Percentiles rank a stretch among this genome's conserved stretches.
Conservation (phyloP, 352 stramenopile species). For the Phytophthora ohioensis region DNA sequence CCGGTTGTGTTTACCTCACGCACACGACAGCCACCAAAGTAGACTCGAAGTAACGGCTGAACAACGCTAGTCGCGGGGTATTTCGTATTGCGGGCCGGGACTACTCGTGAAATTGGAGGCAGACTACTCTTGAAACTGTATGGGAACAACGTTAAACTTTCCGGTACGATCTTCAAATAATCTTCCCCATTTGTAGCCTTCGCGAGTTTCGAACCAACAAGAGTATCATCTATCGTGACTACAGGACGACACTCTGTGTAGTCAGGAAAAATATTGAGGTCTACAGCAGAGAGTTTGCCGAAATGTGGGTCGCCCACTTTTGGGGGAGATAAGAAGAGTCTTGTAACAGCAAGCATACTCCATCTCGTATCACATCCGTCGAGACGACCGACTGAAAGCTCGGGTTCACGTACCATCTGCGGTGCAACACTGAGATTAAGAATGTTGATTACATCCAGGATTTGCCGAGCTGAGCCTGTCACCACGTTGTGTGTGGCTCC, state of each 20-base stretch:
- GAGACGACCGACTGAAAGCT: neutral
- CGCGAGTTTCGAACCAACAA: slow-evolving; percentile 18
- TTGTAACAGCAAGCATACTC: slow-evolving; percentile 7
- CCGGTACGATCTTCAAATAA: slow-evolving; percentile 9
- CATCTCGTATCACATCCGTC: neutral
- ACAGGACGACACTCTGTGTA: slow-evolving; percentile 6
- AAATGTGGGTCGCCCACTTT: neutral
- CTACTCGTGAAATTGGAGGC: neutral
- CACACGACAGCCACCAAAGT: slow-evolving; percentile 33
- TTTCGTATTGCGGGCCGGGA: slow-evolving; percentile 5
- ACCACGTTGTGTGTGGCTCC: slow-evolving; percentile 15
- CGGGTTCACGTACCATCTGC: slow-evolving; percentile 13
- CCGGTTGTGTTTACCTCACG: slow-evolving; percentile 23
- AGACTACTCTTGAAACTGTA: slow-evolving; percentile 30
- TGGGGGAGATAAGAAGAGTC: slow-evolving; percentile 8
- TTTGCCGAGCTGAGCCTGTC: neutral
- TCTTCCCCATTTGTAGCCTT: slow-evolving; percentile 6
- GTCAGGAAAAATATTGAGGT: slow-evolving; percentile 1
- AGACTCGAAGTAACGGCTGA: slow-evolving; percentile 17
- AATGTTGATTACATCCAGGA: neutral
- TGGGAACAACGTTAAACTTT: slow-evolving; percentile 26
- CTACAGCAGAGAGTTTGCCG: slow-evolving; percentile 1
- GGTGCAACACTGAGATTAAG: neutral
- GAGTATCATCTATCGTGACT: neutral
- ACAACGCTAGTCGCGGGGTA: slow-evolving; percentile 14